These are phyloP conservation scores for Rutidosis leptorrhynchoides DNA, from an alignment of 129 eudicot species.

Conservation along the genomic window DNA sequence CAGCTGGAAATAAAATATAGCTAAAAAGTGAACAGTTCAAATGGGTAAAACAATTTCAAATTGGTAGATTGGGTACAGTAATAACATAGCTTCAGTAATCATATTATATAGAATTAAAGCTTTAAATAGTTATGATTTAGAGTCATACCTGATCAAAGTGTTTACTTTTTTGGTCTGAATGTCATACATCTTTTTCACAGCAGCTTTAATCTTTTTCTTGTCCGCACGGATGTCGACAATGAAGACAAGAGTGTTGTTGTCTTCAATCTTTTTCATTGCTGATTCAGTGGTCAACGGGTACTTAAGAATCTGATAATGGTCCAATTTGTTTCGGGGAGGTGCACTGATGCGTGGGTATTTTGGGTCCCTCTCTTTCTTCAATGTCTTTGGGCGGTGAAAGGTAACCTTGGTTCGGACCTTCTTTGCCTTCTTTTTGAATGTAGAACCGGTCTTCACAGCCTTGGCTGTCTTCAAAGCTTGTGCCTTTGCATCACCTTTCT, in stretches of 20 bases:
- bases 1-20: neutral
- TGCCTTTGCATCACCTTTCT: slow-evolving; percentile 59
- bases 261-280: slow-evolving; percentile 73
- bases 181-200: slow-evolving; percentile 74
- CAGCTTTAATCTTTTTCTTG: slow-evolving; percentile 65
- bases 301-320: slow-evolving; percentile 62
- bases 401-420: slow-evolving; percentile 62
- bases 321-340: slow-evolving; percentile 62
- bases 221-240: slow-evolving; percentile 71
- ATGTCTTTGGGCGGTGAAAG: slow-evolving; percentile 58
- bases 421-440: slow-evolving; percentile 67
- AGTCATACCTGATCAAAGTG: slow-evolving; percentile 57
- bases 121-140: neutral
- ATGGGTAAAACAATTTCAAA: neutral
- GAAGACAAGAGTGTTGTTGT: slow-evolving; percentile 69
- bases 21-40: neutral
- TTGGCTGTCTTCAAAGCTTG: slow-evolving; percentile 67
- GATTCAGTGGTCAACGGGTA: slow-evolving; percentile 70
- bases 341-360: slow-evolving; percentile 72
- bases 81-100: neutral
- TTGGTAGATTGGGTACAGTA: neutral
- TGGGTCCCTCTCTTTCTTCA: slow-evolving; percentile 62
- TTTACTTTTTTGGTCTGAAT: slow-evolving; percentile 76
- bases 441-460: slow-evolving; percentile 62
- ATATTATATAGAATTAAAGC: neutral